Evolutionary conservation across 2,329 filamentous ascomycete species (phyloP).

Genomic region (Parafenestella ontariensis): DNA sequence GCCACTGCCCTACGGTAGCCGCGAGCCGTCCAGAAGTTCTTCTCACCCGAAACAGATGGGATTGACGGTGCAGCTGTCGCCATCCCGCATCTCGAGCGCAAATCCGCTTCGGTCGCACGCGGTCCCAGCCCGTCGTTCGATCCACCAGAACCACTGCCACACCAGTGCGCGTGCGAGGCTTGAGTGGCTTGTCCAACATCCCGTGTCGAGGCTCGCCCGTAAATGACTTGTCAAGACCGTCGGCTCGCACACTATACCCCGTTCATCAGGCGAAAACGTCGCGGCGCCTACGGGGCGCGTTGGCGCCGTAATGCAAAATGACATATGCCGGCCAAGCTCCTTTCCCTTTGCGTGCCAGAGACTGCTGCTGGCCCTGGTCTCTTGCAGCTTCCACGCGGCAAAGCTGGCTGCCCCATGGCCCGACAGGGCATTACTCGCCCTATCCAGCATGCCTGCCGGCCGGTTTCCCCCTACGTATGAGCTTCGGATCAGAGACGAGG

Average conservation of each 20-base stretch:
- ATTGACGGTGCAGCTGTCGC: constrained; percentile 45
- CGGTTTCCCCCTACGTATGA: constrained; percentile 38
- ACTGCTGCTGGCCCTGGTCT: constrained; percentile 22
- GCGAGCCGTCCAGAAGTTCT: constrained; percentile 35
- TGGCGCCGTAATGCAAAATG: constrained; percentile 40
- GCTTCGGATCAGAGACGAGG: constrained; percentile 31
- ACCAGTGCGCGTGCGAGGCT: constrained; percentile 30
- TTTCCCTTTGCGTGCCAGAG: constrained; percentile 26
- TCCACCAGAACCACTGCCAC: constrained; percentile 28
- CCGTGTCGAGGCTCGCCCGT: constrained; percentile 8
- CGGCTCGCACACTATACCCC: constrained; percentile 26
- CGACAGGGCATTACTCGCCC: constrained; percentile 16
- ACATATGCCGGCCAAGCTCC: constrained; percentile 33
- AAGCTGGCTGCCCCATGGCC: constrained; percentile 13
- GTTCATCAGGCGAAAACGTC: constrained; percentile 21
- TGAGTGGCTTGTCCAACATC: constrained; percentile 29
- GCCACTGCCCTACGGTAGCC: constrained; percentile 45
- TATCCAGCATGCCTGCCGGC: constrained; percentile 24
- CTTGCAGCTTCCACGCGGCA: constrained; percentile 28
- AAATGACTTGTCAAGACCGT: no score
- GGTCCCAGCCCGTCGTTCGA: constrained; percentile 42
- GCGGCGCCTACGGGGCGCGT: constrained; percentile 36
- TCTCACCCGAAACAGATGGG: constrained; percentile 31
- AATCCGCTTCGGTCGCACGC: constrained; percentile 23
- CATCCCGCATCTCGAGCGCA: constrained; percentile 30